phyloP scores from a whole-genome alignment of 345 rosid species.

The Pugionium cornutum region DNA sequence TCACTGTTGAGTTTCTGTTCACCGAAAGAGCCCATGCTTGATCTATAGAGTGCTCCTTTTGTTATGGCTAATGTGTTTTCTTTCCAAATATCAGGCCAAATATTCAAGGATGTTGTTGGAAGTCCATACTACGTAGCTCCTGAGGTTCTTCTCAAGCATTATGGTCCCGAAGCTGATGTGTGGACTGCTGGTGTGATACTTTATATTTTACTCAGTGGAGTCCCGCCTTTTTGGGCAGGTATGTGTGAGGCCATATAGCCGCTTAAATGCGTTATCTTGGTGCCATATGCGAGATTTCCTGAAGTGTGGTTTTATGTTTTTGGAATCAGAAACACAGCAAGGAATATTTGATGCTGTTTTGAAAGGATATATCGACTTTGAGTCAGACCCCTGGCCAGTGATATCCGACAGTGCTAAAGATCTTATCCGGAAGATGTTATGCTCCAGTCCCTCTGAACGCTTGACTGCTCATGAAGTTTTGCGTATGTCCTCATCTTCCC shows the following conservation, averaged over 20 bases:
- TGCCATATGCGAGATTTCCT: too few relatives aligned
- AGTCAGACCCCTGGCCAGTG: background rate
- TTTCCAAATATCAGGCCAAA: background rate
- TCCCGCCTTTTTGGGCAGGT: conserved; percentile 7
- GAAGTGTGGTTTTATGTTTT: background rate
- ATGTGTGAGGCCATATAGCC: background rate
- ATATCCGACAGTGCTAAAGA: conserved; percentile 1
- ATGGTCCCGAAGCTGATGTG: conserved; percentile 17
- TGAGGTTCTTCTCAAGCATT: conserved; percentile 2
- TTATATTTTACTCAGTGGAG: conserved; percentile 2
- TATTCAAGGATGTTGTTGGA: conserved; percentile 14
- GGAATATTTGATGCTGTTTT: background rate
- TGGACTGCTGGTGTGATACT: conserved; percentile 20
- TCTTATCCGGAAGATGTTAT: background rate
- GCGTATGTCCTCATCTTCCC: background rate
- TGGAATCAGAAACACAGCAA: background rate
- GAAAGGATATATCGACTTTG: background rate
- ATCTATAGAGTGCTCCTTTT: background rate
- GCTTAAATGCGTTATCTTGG: too few relatives aligned
- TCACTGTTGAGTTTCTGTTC: too few relatives aligned
- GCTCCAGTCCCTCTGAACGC: background rate
- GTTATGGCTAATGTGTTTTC: background rate
- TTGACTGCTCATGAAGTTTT: background rate
- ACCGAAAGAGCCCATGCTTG: too few relatives aligned
- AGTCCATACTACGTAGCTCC: conserved; percentile 19